phyloP scores from a whole-genome alignment of 2,329 filamentous ascomycete species.

The Exophiala sideris region DNA sequence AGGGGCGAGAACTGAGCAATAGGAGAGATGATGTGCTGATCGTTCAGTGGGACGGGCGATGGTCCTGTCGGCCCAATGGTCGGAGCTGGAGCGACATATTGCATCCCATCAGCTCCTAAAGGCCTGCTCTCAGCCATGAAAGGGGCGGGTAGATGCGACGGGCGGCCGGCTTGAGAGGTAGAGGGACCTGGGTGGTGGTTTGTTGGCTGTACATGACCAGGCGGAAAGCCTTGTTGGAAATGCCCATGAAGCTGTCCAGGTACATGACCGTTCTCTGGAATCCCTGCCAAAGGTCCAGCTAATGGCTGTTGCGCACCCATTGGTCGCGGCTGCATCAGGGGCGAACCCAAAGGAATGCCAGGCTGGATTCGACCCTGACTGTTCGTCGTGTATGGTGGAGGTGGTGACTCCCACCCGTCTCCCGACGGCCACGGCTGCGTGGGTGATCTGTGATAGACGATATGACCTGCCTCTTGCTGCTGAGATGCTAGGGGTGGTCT shows the following conservation, averaged over 20 bases:
- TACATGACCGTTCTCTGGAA: conserved; percentile 14
- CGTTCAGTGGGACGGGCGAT: not conserved
- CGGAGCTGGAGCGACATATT: too few species aligned
- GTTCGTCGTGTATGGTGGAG: conserved; percentile 24
- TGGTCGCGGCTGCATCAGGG: conserved; percentile 13
- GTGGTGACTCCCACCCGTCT: conserved; percentile 27
- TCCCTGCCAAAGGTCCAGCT: conserved; percentile 12
- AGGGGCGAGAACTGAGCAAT: not conserved
- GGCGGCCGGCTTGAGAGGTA: not conserved
- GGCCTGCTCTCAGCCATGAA: too few species aligned
- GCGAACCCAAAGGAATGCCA: conserved; percentile 6
- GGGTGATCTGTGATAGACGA: conserved; percentile 5
- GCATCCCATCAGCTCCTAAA: too few species aligned
- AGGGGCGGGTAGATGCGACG: too few species aligned
- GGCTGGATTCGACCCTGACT: conserved; percentile 1
- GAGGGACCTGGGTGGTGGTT: conserved; percentile 5
- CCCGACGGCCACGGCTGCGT: conserved; percentile 6
- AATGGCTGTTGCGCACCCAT: not conserved
- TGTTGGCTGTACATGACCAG: not conserved
- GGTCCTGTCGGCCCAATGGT: too few species aligned
- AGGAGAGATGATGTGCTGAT: conserved; percentile 2
- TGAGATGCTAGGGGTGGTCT: conserved; percentile 34
- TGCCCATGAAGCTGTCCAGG: conserved; percentile 1
- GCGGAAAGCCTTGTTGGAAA: conserved; percentile 1
- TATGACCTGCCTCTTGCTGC: conserved; percentile 9